Conservation (phyloP, 129 eudicot species). For the Ambrosia trifida region DNA sequence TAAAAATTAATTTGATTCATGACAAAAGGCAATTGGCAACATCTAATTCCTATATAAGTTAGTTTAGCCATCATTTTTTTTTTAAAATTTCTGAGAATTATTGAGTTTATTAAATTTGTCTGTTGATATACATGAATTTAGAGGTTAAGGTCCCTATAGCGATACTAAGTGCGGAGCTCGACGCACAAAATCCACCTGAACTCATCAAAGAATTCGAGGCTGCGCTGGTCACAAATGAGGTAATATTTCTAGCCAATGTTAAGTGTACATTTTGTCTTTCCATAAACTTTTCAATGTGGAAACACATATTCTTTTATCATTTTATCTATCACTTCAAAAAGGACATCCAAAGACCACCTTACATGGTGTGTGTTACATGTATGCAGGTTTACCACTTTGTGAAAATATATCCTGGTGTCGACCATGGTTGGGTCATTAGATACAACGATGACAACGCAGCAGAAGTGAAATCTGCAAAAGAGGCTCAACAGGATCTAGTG, state of each 20-base stretch:
- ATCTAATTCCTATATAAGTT: neutral
- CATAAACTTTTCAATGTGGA: neutral
- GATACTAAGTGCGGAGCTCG: slow-evolving; percentile 70
- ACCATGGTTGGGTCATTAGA: slow-evolving; percentile 74
- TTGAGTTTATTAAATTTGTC: neutral
- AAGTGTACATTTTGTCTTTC: slow-evolving; percentile 5
- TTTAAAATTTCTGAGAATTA: neutral
- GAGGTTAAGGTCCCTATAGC: slow-evolving; percentile 76
- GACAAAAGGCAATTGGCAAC: neutral
- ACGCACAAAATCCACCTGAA: slow-evolving; percentile 62
- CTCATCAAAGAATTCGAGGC: slow-evolving; percentile 64
- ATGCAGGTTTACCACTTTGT: slow-evolving; percentile 67
- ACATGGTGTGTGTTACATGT: neutral
- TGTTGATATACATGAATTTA: slow-evolving; percentile 29
- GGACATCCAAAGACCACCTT: neutral
- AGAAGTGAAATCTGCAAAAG: slow-evolving; percentile 54
- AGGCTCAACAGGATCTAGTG: slow-evolving; percentile 62
- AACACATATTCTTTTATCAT: neutral
- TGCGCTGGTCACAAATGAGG: slow-evolving; percentile 61
- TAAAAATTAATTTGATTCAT: neutral
- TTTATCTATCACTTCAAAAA: neutral
- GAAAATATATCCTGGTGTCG: slow-evolving; percentile 69
- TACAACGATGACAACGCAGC: slow-evolving; percentile 55
- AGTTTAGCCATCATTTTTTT: neutral
- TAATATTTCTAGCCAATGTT: slow-evolving; percentile 21